Conservation (phyloP, 371 early-diverging fungal species). For the Choanephora cucurbitarum region DNA sequence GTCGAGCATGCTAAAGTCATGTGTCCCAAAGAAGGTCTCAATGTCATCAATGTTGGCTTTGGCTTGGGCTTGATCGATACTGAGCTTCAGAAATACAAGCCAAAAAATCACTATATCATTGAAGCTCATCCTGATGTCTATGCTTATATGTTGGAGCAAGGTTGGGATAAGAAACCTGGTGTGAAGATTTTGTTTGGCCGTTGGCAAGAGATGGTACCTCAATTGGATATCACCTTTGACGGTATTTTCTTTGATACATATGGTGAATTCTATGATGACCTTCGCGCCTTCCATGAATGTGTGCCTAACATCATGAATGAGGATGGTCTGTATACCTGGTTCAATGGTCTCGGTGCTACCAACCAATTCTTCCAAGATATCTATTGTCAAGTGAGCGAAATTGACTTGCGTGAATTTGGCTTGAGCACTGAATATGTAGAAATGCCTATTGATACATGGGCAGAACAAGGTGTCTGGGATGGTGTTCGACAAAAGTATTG, state of each 20-base stretch:
- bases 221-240: conserved; percentile 72
- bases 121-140: conserved; percentile 98
- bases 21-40: conserved; percentile 65
- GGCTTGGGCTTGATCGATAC: conserved; percentile 92
- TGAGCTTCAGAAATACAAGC: conserved; percentile 72
- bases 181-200: conserved; percentile 89
- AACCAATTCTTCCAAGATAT: conserved; percentile 96
- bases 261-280: conserved; percentile 92
- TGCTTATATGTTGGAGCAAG: conserved; percentile 78
- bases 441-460: conserved; percentile 73
- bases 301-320: conserved; percentile 76
- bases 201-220: conserved; percentile 90
- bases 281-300: conserved; percentile 84
- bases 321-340: conserved; percentile 89
- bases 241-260: conserved; percentile 96
- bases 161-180: conserved; percentile 84
- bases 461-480: conserved; percentile 83
- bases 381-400: conserved; percentile 81
- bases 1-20: conserved; percentile 83
- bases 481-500: conserved; percentile 82
- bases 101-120: conserved; percentile 86
- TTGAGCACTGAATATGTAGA: conserved; percentile 71
- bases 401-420: conserved; percentile 82
- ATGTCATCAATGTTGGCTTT: conserved; percentile 86
- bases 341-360: conserved; percentile 93